A percentile compares a stretch with the other conserved stretches of the same genome.
Evolutionary conservation across 495 filamentous ascomycete species (phyloP).

Genomic region (Hypoxylon cercidicola): DNA sequence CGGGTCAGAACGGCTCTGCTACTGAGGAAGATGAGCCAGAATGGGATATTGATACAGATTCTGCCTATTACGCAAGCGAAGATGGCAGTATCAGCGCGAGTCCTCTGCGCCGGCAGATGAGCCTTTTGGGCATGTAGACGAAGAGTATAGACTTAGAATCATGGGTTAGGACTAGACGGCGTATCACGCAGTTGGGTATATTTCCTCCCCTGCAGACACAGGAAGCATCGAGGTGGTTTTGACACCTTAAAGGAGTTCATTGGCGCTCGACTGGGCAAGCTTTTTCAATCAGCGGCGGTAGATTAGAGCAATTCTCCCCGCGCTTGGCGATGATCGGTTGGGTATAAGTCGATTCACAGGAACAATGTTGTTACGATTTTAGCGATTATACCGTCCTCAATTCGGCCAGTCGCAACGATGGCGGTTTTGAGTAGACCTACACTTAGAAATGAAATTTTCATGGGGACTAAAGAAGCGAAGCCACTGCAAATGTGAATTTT

Average conservation of each 20-base stretch:
- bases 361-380: constrained; percentile 8
- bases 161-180: constrained; percentile 31
- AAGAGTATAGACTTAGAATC: constrained; percentile 45
- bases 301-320: constrained; percentile 12
- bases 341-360: constrained; percentile 10
- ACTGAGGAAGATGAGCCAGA: constrained; percentile 63
- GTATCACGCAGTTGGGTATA: constrained; percentile 13
- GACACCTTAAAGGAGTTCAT: constrained; percentile 35
- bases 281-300: constrained; percentile 2
- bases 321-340: constrained; percentile 16
- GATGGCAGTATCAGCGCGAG: constrained; percentile 68
- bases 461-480: constrained; percentile 17
- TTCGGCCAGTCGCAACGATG: constrained; percentile 33
- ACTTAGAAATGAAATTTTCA: constrained; percentile 22
- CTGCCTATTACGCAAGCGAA: constrained; percentile 71
- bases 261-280: constrained; percentile 23
- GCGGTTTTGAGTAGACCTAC: constrained; percentile 25
- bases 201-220: constrained; percentile 13
- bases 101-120: constrained; percentile 75
- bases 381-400: constrained; percentile 17
- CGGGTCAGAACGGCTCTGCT: constrained; percentile 47
- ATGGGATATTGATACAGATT: constrained; percentile 90
- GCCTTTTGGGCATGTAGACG: constrained; percentile 62
- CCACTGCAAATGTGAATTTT: neutral
- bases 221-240: constrained; percentile 26